Evolutionary conservation across 129 eudicot genomes (phyloP).

Genomic region (Pulicaria dysenterica): DNA sequence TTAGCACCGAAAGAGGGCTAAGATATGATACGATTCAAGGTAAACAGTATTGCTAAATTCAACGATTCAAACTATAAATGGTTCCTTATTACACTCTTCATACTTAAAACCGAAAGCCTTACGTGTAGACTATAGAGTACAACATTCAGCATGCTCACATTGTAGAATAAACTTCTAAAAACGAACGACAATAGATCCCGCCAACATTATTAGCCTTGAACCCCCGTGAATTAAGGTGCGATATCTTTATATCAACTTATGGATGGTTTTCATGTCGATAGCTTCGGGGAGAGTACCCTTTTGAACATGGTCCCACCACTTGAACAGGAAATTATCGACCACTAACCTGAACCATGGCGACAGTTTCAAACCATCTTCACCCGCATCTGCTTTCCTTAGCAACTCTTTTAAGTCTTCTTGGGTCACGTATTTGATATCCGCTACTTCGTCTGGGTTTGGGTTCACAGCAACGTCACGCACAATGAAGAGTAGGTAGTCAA

Average conservation of each 20-base stretch:
- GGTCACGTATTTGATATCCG: conserved; percentile 70
- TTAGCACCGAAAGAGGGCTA: not conserved
- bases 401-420: conserved; percentile 71
- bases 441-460: conserved; percentile 96
- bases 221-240: not conserved
- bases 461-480: conserved; percentile 73
- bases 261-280: conserved; percentile 90
- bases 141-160: not conserved
- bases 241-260: conserved; percentile 49
- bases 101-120: not conserved
- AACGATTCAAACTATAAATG: conserved; percentile 5
- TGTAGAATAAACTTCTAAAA: not conserved
- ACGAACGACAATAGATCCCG: not conserved
- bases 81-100: conserved; percentile 27
- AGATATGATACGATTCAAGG: not conserved
- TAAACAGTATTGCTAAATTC: not conserved
- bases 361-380: conserved; percentile 84
- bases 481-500: conserved; percentile 92
- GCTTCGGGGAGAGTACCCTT: conserved; percentile 70
- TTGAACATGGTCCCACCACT: conserved; percentile 95
- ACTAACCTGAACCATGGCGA: conserved; percentile 98
- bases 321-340: conserved; percentile 86
- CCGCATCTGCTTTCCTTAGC: conserved; percentile 87
- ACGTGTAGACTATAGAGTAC: not conserved
- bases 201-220: conserved; percentile 1